Base-by-base conservation (phyloP, 805 yeast species). In the Kodamaea sagamina region DNA sequence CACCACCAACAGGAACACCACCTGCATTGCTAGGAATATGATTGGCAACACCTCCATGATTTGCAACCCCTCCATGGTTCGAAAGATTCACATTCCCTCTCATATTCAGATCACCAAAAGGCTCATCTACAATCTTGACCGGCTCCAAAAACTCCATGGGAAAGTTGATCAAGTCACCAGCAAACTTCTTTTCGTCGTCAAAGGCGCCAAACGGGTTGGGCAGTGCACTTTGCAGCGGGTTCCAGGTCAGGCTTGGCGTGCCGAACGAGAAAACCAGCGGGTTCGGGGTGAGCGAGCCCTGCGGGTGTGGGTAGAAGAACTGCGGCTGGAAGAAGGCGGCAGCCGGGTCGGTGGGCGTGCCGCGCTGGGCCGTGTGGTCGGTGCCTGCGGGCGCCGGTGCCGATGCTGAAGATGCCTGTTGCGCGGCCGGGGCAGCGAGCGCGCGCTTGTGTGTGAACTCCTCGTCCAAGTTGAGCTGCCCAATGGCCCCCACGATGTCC, bases 401-500 rank as follows among this genome's bases (percentile, higher is more conserved):
- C 11, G 38, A 35, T 10, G 38, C 27, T 10, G 38, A n/a, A 21
- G 28, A 12, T 12, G 28, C 38, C 16, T n/a, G 13, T 18, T 18
- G 15, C 7, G 15, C 17, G 10, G 38, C 18, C 13, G 16, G 10
- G 6, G 28, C 27, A 12, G 16, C 27, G 6, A 12, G 10, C 7
- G 37, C 39, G n/a, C n/a, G 21, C 12, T 11, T 28, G 17, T 17
- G n/a, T 17, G 15, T 29, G 18, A 13, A 29, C 34, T 28, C 51
- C 25, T 73, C 71, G n/a, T 62, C 78, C 43, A 77, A 61, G 53
- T 74, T 68, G 36, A 77, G 61, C 31, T 71, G 69, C 36, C 70
- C 71, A 32, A 76, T 57, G 15, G 79, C 79, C 11, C 76, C 75
- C 19, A 71, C 76, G 34, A 76, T 67, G 47, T 75, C 79, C 53